Conservation (phyloP, 495 filamentous ascomycete species). For the Penicillium chermesinum region DNA sequence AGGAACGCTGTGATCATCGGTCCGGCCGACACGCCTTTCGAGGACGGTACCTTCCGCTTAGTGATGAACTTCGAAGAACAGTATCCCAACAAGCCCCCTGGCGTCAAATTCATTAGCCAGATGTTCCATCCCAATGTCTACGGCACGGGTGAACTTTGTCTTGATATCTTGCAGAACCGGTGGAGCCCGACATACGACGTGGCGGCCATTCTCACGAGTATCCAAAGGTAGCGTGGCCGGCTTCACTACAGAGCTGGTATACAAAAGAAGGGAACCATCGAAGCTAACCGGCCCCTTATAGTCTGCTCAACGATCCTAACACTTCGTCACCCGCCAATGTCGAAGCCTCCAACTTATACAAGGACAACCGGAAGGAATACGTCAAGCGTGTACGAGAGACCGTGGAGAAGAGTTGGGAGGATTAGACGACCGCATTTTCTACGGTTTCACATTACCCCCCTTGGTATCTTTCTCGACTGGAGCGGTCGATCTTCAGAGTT, state of each 20-base stretch:
- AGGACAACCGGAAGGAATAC: slow-evolving; percentile 95
- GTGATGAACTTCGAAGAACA: slow-evolving; percentile 99
- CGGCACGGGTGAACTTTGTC: slow-evolving; percentile 89
- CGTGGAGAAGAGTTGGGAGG: slow-evolving; percentile 99
- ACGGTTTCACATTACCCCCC: not conserved
- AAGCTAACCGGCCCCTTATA: slow-evolving; percentile 24
- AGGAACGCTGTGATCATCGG: slow-evolving; percentile 99
- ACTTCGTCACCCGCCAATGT: slow-evolving; percentile 97
- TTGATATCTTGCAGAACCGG: slow-evolving; percentile 95
- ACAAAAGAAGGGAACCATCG: not conserved
- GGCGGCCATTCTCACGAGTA: slow-evolving; percentile 92
- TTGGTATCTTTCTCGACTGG: not conserved
- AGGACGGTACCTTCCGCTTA: slow-evolving; percentile 94
- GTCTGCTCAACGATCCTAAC: slow-evolving; percentile 97
- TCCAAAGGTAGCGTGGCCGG: slow-evolving; percentile 71
- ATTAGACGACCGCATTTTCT: slow-evolving; percentile 38
- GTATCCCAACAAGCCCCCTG: slow-evolving; percentile 96
- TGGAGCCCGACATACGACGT: slow-evolving; percentile 99
- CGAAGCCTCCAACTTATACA: slow-evolving; percentile 97
- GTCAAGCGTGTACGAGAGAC: slow-evolving; percentile 92
- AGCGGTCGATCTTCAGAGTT: not conserved
- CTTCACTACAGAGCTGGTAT: slow-evolving; percentile 3
- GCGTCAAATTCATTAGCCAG: slow-evolving; percentile 95
- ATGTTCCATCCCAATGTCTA: slow-evolving; percentile 99
- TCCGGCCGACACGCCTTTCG: slow-evolving; percentile 94